Base-by-base conservation (phyloP, 2,329 filamentous ascomycete genomes). In the Fusarium multiceps region DNA sequence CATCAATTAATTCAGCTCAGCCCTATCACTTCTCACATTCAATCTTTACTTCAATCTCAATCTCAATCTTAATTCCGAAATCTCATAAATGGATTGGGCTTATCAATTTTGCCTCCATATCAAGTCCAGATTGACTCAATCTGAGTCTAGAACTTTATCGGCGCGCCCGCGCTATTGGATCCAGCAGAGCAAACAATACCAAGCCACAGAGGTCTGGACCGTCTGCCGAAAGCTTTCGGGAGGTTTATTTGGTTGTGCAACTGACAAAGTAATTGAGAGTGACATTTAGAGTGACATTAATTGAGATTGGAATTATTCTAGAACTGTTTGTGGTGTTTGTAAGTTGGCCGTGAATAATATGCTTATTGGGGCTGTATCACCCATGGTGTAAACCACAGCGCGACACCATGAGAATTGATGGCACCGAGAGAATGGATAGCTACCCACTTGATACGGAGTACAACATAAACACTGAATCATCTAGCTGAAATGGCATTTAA, bases 11-110 rank as follows among this genome's bases (percentile, higher is more conserved):
- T 40, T 23, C 43, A 47, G 18, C 18, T 56, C 60, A 63, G 60
- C 60, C 61, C 51, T 64, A 58, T 64, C 45, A 41, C n/a, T 43
- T 34, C 20, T 64, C 50, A 56, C 14, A 41, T 37, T 7, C 8
- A 4, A 30, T 27, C 16, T 37, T 25, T 20, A 7, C 12, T 12
- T 9, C 14, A 9, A 27, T 4, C 12, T 4, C 18, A 32, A 20
- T 14, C 20, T 45, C 3, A 37, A 48, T 49, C 18, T 59, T 16
- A 43, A 45, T 16, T 7, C 18, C 21, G 18, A 28, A 4, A 28
- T 28, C 27, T 5, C 27, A 23, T 23, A 23, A 23, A 6, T 23
- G 21, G 21, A 23, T 23, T 23, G 21, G 21, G 21, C 21, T 23
- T 23, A 23, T 23, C 16, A 18, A 18, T 34, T n/a, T n/a, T 18